phyloP scores from a whole-genome alignment of 2,329 filamentous ascomycete species.

The Botrytis tulipae region DNA sequence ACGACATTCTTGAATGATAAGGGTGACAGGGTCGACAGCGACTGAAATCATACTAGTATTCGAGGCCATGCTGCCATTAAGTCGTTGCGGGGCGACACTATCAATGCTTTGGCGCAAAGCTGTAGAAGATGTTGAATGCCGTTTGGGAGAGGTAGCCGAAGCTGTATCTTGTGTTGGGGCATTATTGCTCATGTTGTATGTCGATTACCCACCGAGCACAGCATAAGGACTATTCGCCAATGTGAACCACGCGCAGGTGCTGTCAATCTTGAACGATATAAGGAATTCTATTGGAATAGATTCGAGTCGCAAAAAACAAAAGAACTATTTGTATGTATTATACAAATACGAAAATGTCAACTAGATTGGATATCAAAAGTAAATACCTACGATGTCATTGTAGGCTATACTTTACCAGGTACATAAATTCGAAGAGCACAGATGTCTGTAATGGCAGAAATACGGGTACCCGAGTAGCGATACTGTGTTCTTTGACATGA shows the following conservation, averaged over 20 bases:
- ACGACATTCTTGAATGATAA: constrained; percentile 98
- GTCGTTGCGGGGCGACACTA: constrained; percentile 18
- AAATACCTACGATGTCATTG: neutral
- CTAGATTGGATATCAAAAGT: neutral
- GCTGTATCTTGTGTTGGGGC: constrained; percentile 27
- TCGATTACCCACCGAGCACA: constrained; percentile 23
- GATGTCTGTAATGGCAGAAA: constrained; percentile 16
- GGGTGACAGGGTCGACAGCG: constrained; percentile 83
- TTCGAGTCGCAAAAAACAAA: neutral
- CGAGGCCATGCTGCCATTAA: constrained; percentile 29
- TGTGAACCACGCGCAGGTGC: neutral
- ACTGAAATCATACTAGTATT: constrained; percentile 58
- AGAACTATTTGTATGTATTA: neutral
- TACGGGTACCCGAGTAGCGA: constrained; percentile 10
- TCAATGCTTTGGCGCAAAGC: constrained; percentile 19
- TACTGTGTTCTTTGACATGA: constrained; percentile 20
- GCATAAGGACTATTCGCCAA: constrained; percentile 15
- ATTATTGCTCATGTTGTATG: constrained; percentile 36
- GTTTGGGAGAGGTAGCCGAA: constrained; percentile 24
- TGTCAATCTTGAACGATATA: neutral
- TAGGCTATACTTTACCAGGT: neutral
- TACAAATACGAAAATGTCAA: neutral
- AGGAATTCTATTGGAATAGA: neutral
- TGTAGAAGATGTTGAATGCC: constrained; percentile 22
- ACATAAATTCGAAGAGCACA: constrained; percentile 11